Base-by-base conservation (phyloP, 2,329 filamentous ascomycete genomes). In the Exutisphaerella laricina region DNA sequence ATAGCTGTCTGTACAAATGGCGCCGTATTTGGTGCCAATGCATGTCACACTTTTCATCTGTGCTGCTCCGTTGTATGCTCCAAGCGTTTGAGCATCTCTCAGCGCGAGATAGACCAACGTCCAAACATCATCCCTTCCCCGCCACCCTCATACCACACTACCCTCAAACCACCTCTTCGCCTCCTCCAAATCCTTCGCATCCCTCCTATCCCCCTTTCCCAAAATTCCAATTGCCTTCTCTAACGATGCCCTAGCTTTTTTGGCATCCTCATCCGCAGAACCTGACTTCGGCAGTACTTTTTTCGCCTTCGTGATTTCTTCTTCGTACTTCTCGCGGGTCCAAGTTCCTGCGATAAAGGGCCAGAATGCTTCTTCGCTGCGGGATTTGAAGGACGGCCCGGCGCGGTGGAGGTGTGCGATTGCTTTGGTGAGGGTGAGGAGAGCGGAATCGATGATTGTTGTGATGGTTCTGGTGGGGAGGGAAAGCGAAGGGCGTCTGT, bases 361-460 rank as follows among this genome's bases (percentile, higher is more conserved):
- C 53, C 53, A 55, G 21, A 50, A 47, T 1, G 38, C 37, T 29
- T 55, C 53, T 29, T 55, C 53, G 21, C 41, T 45, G 31, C 16
- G 18, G 17, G 22, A 13, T n/a, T 35, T 35, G 3, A 12, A 48
- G 13, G 28, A 13, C 28, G 44, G 17, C 37, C 49, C 38, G 30
- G 49, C 33, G n/a, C 45, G 50, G 23, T 46, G 37, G 12, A 50
- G 35, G 9, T 28, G 45, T 1, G 53, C 47, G 20, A 54, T 40
- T 7, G 51, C 51, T 3, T 23, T 33, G 21, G 40, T 40, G 26
- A 56, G 14, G 33, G 40, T 41, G 4, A 4, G 4, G 12, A 54
- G 46, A 9, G 53, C 41, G n/a, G n/a, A n/a, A n/a, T n/a, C n/a
- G n/a, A n/a, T n/a, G n/a, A n/a, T n/a, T n/a, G n/a, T n/a, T n/a